Evolutionary conservation across 2,329 filamentous ascomycete species (phyloP), one percentile per base, ranked within the genome.

Genomic region (Rasamsonia emersonii): DNA sequence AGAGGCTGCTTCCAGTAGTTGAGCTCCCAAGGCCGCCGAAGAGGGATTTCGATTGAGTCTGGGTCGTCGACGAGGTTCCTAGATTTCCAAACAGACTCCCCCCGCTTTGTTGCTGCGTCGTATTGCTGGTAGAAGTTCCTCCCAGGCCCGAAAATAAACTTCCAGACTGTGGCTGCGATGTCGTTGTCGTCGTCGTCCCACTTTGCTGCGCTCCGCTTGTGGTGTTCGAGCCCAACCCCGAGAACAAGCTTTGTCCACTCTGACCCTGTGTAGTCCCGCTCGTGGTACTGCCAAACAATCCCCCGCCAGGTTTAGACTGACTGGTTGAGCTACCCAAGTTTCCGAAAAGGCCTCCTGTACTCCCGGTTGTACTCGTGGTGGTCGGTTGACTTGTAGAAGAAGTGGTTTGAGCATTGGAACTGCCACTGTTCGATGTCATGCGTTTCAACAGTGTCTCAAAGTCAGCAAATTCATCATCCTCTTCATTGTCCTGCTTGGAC

Each of bases 41-140:
- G 9, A 52, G 31, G 13, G 58, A 51, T 34, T 59, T 58, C 19
- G 47, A 36, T 33, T 59, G 56, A 15, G 45, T 45, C 37, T 61
- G 59, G 25, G 44, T 42, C 2, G 51, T 44, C 6, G 53, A 40
- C 13, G 24, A 36, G 18, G 43, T 42, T 25, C 43, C 46, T 29
- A 46, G 33, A 7, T 41, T 46, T 15, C 56, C 55, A 30, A 63
- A 62, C 9, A 61, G 26, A 4, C 48, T 47, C 21, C 54, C 51
- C 11, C 46, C 45, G 7, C 36, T 21, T 44, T 47, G 34, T 32
- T 46, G 25, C 37, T 51, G 50, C 14, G 47, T 26, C n/a, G 46
- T 44, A 19, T 35, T 47, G 23, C 33, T 43, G 14, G 37, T 39
- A 9, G 39, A 33, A 10, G 21, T 24, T 14, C 34, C 36, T n/a